Evolutionary conservation across 148 eudicot genomes (phyloP).

Genomic region (Nepenthes gracilis): DNA sequence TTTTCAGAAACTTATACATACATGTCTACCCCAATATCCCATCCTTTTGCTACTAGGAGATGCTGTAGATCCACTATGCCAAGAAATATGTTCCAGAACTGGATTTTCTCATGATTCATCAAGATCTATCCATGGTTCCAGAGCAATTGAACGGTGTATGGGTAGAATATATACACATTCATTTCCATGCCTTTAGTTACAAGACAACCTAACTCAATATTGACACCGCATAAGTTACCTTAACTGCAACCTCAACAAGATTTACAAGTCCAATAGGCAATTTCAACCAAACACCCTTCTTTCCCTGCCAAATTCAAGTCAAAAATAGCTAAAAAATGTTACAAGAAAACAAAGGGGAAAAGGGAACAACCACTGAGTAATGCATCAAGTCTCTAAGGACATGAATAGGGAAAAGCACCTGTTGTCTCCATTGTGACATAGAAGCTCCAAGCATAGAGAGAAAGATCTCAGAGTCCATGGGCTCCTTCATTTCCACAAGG

Average conservation of each 20-base stretch:
- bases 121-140: no score
- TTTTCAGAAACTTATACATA: background rate
- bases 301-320: constrained; percentile 36
- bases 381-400: background rate
- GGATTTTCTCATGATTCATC: background rate
- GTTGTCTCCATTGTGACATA: constrained; percentile 38
- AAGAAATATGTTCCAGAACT: background rate
- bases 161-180: no score
- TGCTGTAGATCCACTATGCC: no score
- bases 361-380: background rate
- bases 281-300: constrained; percentile 76
- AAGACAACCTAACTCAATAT: background rate
- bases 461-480: constrained; percentile 46
- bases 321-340: background rate
- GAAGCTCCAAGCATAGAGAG: constrained; percentile 41
- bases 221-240: constrained; percentile 26
- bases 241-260: constrained; percentile 56
- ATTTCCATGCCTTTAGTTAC: background rate
- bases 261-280: constrained; percentile 54
- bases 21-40: background rate
- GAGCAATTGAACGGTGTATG: no score
- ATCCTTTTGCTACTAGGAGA: background rate
- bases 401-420: constrained; percentile 19
- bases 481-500: constrained; percentile 52
- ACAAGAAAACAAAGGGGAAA: background rate